Base-by-base conservation (phyloP, 2,329 filamentous ascomycete genomes). In the Fusarium agapanthi region DNA sequence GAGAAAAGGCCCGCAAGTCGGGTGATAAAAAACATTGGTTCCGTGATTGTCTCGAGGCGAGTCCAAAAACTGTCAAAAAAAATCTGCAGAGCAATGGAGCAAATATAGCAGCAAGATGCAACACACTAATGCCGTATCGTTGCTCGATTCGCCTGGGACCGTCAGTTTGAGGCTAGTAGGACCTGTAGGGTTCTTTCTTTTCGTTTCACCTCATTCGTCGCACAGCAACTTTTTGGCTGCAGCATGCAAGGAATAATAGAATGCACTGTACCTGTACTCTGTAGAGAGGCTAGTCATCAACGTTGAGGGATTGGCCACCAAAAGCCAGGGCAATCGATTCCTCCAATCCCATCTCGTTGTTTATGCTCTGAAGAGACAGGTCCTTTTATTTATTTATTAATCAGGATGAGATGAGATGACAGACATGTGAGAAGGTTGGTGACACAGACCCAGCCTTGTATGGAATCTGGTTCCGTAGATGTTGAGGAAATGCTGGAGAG, bases 191-290 rank as follows among this genome's bases (percentile, higher is more conserved):
- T 56, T 37, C 54, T 64, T 71, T 37, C 30, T 55, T 71, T 64
- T 45, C 67, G 61, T 59, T 51, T 63, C 62, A 40, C 50, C 38
- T 61, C 26, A 68, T 68, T 74, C 63, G 67, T 61, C 45, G 69
- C 65, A 66, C 58, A 72, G 48, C 32, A 40, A 48, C 45, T 60
- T 40, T 60, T 45, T 45, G 69, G 65, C 61, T 75, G 72, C 71
- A 72, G 69, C 60, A 76, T 76, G 74, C 73, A 77, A 72, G 75
- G 65, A 76, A 77, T 72, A 67, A 45, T 44, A 24, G 14, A 41
- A 37, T 67, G 65, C 15, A 34, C 48, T 41, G 16, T 44, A 44
- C 26, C 50, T 50, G 57, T 68, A 64, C 65, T 34, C 40, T 63
- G 48, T n/a, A 48, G 28, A 45, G 34, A 67, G 41, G 67, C 63